Evolutionary conservation across 2,329 filamentous ascomycete genomes (phyloP).

Genomic region (Mariannaea elegans): DNA sequence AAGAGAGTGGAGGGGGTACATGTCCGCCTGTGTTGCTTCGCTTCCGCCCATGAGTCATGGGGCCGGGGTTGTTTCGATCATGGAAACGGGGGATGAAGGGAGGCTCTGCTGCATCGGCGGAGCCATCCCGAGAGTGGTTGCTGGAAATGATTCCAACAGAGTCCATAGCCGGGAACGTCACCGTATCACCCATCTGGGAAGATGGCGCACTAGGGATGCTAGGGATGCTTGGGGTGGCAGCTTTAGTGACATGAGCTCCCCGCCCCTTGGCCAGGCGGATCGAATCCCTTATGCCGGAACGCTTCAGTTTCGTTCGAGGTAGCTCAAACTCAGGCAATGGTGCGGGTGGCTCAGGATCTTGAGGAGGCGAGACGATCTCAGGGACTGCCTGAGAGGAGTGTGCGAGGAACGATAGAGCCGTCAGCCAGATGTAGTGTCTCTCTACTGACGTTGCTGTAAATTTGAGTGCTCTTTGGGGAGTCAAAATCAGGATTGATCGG

Average conservation of each 20-base stretch:
- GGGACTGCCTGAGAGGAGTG: slow-evolving; percentile 86
- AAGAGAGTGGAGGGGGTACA: slow-evolving; percentile 73
- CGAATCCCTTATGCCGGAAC: slow-evolving; percentile 79
- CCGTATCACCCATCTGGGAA: slow-evolving; percentile 47
- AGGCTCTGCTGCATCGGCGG: slow-evolving; percentile 72
- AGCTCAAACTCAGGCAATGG: slow-evolving; percentile 62
- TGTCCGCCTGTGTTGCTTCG: slow-evolving; percentile 88
- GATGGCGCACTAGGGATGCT: slow-evolving; percentile 50
- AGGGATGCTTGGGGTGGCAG: slow-evolving; percentile 62
- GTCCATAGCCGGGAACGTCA: slow-evolving; percentile 51
- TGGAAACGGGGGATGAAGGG: slow-evolving; percentile 77
- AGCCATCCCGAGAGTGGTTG: slow-evolving; percentile 57
- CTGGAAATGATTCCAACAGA: slow-evolving; percentile 49
- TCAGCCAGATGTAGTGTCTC: slow-evolving; percentile 94
- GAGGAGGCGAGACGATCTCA: slow-evolving; percentile 69
- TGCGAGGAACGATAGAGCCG: slow-evolving; percentile 91
- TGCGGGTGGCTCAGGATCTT: slow-evolving; percentile 50
- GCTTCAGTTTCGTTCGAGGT: slow-evolving; percentile 57
- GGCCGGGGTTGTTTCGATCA: slow-evolving; percentile 57
- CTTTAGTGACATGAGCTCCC: slow-evolving; percentile 42
- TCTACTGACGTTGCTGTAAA: slow-evolving; percentile 88
- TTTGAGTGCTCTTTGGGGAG: slow-evolving; percentile 91
- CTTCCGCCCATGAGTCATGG: slow-evolving; percentile 76
- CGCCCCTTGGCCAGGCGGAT: slow-evolving; percentile 87
- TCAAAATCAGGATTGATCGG: slow-evolving; percentile 93